These are phyloP conservation scores for Waitea zeae DNA, from an alignment of 1,284 basidiomycete genomes.

Conservation along the genomic window DNA sequence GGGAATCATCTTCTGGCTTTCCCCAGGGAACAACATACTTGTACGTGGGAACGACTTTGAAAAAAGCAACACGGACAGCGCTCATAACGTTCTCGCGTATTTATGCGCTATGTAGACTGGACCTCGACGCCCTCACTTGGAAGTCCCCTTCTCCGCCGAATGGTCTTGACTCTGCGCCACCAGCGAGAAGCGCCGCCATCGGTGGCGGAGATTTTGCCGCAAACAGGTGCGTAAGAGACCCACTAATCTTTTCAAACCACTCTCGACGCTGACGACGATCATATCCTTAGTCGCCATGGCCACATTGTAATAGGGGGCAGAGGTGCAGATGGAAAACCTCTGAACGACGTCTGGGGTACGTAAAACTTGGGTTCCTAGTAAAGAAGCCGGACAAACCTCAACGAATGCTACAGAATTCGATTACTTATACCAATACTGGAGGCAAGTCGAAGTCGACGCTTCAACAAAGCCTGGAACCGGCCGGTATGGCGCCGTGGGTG, in stretches of 20 bases:
- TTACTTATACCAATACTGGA: conserved; percentile 59
- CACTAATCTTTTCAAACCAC: too few species aligned
- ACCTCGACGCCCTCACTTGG: conserved; percentile 45
- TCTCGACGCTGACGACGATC: too few species aligned
- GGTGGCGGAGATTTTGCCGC: conserved; percentile 53
- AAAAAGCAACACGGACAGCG: neutral
- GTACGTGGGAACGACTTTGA: conserved; percentile 20
- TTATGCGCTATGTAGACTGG: conserved; percentile 23
- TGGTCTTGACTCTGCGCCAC: conserved; percentile 26
- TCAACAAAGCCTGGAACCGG: conserved; percentile 36
- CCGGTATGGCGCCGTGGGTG: conserved; percentile 54
- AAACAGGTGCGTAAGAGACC: conserved; percentile 59
- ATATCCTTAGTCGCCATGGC: conserved; percentile 42
- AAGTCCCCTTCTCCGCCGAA: conserved; percentile 30
- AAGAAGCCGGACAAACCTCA: neutral
- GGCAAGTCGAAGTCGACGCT: conserved; percentile 29
- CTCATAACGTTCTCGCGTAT: conserved; percentile 3
- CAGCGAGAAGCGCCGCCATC: conserved; percentile 44
- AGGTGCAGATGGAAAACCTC: conserved; percentile 25
- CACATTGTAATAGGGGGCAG: conserved; percentile 58
- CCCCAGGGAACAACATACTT: conserved; percentile 48
- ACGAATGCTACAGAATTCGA: conserved; percentile 57
- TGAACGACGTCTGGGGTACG: conserved; percentile 60
- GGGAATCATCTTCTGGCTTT: conserved; percentile 46
- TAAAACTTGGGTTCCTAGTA: conserved; percentile 1